Base-by-base conservation (phyloP, 352 stramenopile genomes). In the Phytophthora macrochlamydospora region DNA sequence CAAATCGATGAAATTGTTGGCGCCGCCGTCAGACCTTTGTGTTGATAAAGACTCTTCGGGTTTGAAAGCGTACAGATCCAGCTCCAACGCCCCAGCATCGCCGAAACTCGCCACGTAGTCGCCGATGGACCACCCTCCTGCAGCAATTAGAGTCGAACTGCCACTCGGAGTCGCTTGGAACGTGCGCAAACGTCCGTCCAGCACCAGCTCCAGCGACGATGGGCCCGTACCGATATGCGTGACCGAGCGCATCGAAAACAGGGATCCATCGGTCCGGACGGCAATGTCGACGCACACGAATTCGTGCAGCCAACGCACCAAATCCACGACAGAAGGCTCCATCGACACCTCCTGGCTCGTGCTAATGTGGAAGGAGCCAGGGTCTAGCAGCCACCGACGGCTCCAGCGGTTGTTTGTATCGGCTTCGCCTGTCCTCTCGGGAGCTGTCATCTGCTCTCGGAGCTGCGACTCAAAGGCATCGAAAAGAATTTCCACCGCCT, bases 271-370 rank as follows among this genome's bases (percentile, higher is more conserved):
- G 53, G 56, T 57, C 40, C 62, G 57, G 14, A 71, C 46, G 4
- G 38, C 38, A n/a, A 71, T 44, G 38, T 71, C 64, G 18, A 71
- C 40, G 13, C 55, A 61, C 4, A 32, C 55, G n/a, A 61, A 52
- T 32, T 61, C 48, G 37, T 62, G 32, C 0, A 65, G 49, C 40
- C 51, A 71, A 7, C 53, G 37, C 0, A 14, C 31, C 24, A 58
- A 32, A 7, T 59, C 51, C 9, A 53, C 13, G 3, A 54, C 12
- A 32, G 43, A 57, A 38, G 50, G 40, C 49, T 53, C 49, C 12
- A 43, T 28, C 7, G 37, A 46, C 4, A 9, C 0, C 2, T 57
- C 13, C 7, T 62, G 13, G 1, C 49, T 24, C 28, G 62, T 31
- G 4, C 11, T 13, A 37, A 56, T 56, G 30, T 51, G 56, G 42